phyloP scores from a whole-genome alignment of 352 stramenopile species.

The Pelagophyceae sp. region DNA sequence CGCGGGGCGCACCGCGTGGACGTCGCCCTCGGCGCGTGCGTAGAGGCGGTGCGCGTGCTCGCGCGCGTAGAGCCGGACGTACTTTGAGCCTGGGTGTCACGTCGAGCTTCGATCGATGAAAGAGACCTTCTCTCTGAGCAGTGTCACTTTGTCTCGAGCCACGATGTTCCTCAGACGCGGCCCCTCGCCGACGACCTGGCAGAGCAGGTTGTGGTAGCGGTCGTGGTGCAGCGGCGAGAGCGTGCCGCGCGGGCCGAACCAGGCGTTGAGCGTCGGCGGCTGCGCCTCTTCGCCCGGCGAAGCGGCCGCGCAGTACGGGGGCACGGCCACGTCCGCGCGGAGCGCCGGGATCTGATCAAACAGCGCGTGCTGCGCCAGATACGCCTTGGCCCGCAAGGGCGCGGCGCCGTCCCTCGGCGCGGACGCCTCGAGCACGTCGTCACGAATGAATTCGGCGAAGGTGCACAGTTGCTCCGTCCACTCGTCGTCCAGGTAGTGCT shows the following conservation, averaged over 20 bases:
- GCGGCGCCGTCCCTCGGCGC: too few relatives aligned
- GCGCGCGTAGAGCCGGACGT: conserved; percentile 19
- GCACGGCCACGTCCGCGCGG: neutral
- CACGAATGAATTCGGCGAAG: neutral
- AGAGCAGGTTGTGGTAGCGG: conserved; percentile 29
- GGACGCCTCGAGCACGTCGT: neutral
- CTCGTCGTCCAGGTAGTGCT: neutral
- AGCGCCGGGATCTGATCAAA: conserved; percentile 24
- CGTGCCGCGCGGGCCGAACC: conserved; percentile 22
- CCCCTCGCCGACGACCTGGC: conserved; percentile 25
- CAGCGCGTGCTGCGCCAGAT: conserved; percentile 24
- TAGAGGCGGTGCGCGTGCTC: conserved; percentile 16
- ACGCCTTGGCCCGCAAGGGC: neutral
- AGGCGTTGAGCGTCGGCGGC: conserved; percentile 9
- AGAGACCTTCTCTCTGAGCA: too few relatives aligned
- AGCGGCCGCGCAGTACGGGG: conserved; percentile 1
- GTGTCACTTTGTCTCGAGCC: too few relatives aligned
- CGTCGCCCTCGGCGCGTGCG: neutral
- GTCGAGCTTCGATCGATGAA: too few relatives aligned
- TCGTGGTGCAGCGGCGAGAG: conserved; percentile 30
- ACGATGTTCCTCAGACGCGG: too few relatives aligned
- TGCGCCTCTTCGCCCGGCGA: neutral
- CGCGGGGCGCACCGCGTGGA: neutral
- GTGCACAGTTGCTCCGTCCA: neutral
- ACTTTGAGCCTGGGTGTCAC: too few relatives aligned